Evolutionary conservation across 257 asterid species (phyloP), one percentile per base, ranked within the genome.

Genomic region (Gynochthodes officinalis): DNA sequence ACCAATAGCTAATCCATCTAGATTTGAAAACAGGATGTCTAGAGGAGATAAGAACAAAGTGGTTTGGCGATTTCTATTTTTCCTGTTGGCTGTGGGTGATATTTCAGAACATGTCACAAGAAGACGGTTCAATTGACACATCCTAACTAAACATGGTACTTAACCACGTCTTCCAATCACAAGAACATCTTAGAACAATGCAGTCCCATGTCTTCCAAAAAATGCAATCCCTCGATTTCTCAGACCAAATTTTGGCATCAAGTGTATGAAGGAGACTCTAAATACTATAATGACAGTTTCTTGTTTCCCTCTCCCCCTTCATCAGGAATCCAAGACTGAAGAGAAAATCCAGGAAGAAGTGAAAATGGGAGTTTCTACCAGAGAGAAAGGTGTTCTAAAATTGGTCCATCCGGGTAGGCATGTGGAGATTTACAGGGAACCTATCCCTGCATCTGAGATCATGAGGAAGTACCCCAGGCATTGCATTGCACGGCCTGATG

Each of bases 401-500:
- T 75, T 90, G 55, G 89, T 88, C 16, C 89, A 78, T 61, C 90
- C 91, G 1, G 84, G 86, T 0, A 75, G 85, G 46, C 80, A 67
- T 32, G 76, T 83, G 7, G 91, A 84, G 72, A 67, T 74, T 33
- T 83, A 83, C 63, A 64, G 14, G 48, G 58, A 83, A 64, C 90
- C 96, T 12, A 55, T 86, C 75, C 71, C 83, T 4, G 93, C 97
- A 0, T 77, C 85, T 10, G 85, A 81, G 70, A 71, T 90, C 75
- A 80, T 83, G 85, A 73, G 48, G 19, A 83, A 84, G 82, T 82
- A 86, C 72, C 91, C 88, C 18, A 76, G 84, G n/a, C 84, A 87
- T 71, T 86, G 90, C 63, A 58, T 89, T 32, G 81, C 95, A 9
- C 72, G 96, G 77, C 93, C 96, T 14, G 97, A 92, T 64, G 85